Base-by-base conservation (phyloP, 169 alveolate genomes). In the Perkinsus marinus region DNA sequence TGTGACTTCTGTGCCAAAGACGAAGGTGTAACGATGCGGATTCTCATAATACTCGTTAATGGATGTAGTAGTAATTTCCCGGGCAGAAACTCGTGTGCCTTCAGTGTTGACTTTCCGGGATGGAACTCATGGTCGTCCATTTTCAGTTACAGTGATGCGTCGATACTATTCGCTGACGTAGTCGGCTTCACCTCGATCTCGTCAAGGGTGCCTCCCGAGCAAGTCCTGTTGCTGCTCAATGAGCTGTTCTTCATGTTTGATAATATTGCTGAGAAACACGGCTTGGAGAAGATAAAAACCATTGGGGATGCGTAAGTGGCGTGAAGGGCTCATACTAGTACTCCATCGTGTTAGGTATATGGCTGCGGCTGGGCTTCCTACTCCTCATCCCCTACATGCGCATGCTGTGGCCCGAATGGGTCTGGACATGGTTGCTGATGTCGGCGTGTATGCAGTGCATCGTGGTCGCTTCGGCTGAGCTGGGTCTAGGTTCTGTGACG, bases 231-330 rank as follows among this genome's bases (percentile, higher is more conserved):
- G 26, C 39, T 90, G 41, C 69, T 90, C 47, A 90, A 90, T 47
- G 39, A 41, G 69, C 43, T 90, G 69, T 90, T 90, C 46, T 39
- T 38, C 30, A 30, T 26, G 69, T 90, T 90, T 30, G 91, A 90
- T 69, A 43, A 57, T 43, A 39, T 90, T 26, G 68, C 34, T 34
- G 69, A 90, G 26, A 57, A 90, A 39, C 43, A 90, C 69, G 69
- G 57, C 79, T 36, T 90, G 41, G 91, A 90, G 69, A 90, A 90
- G 39, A 90, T 90, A 39, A 90, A 90, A 43, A 90, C 91, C 17
- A 90, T 90, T 34, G 91, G 91, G n/a, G 91, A 90, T 39, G 91
- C 79, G 79, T 57, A 26, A 2, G 79, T 16, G 7, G 79, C 26
- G 36, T n/a, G n/a, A n/a, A n/a, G n/a, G n/a, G 79, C 36, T 57